Base-by-base conservation (phyloP, 306 rosid genomes). In the Hippophae gyantsensis region DNA sequence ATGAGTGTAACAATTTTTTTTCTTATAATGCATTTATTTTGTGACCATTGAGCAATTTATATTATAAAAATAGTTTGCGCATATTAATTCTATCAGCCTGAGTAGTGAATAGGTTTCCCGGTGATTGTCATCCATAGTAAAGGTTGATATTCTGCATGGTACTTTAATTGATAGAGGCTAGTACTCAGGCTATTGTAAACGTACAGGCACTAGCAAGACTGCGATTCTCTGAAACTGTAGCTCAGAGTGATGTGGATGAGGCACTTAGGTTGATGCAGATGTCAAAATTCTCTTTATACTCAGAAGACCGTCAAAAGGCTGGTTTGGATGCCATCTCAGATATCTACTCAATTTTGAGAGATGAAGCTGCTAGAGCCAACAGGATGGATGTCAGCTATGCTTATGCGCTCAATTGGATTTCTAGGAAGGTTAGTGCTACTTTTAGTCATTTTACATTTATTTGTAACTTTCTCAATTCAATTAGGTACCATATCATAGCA, bases 231-330 rank as follows among this genome's bases (percentile, higher is more conserved):
- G 90, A 79, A 63, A 77, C 84, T 7, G 89, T 93, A 69, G 99
- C 90, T 74, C 99, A 92, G 76, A 87, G 96, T 72, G 99, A 92
- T 5, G 99, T 92, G 67, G 99, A 92, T 8, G 99, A 93, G 72
- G 95, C 97, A 40, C 78, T 93, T 66, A 78, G 99, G 71, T 74
- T 93, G 74, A 93, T 93, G 99, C 97, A 93, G 76, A 88, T 93
- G 99, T 93, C 97, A 4, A 88, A 93, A 70, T 93, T 93, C 76
- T 93, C 99, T 48, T 65, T 93, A 70, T 93, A 93, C 73, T 88
- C 99, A 0, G 95, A 88, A 3, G 99, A 92, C 64, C 99, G 94
- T 43, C 96, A 92, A 69, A 85, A 45, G 72, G 88, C 99, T 43
- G 99, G 99, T 59, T 85, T 93, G 42, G 97, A 93, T 79, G 88